A percentile compares a stretch with the other conserved stretches of the same genome.
Conservation (phyloP, 441 rosid genomes). For the Jatropha multifida region DNA sequence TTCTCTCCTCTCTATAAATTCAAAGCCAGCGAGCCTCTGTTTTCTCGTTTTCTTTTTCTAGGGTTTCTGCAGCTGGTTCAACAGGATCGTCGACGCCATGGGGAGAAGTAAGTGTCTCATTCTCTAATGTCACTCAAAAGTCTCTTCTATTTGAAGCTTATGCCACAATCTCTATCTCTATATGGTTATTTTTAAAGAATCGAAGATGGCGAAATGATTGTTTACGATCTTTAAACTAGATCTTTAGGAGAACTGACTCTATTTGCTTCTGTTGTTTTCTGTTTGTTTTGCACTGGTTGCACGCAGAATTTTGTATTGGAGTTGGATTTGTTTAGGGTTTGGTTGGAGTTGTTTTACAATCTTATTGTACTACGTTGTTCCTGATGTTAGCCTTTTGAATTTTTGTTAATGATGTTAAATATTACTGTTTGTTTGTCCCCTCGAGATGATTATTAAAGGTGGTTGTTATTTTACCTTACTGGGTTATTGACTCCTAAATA, state of each 20-base stretch:
- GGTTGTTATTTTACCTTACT: too few species aligned
- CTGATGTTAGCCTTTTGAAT: not conserved
- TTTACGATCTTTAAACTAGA: not conserved
- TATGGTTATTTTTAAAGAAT: not conserved
- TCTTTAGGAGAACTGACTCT: too few species aligned
- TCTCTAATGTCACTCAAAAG: not conserved
- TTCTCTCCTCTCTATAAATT: not conserved
- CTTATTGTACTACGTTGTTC: not conserved
- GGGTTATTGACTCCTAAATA: too few species aligned
- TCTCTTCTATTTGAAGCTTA: not conserved
- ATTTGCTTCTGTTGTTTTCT: too few species aligned
- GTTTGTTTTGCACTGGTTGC: not conserved
- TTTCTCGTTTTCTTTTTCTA: not conserved
- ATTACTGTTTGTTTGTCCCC: too few species aligned
- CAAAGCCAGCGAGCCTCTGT: not conserved
- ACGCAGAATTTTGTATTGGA: not conserved
- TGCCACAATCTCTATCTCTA: not conserved
- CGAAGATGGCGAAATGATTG: not conserved
- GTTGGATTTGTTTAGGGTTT: not conserved
- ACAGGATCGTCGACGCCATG: constrained; percentile 39
- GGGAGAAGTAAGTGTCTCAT: constrained; percentile 53
- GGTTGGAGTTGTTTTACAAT: not conserved
- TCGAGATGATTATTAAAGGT: too few species aligned
- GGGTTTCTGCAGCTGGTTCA: not conserved
- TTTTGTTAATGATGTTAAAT: too few species aligned